These are phyloP conservation scores for Tothia fuscella DNA, from an alignment of 2,329 filamentous ascomycete species.

Conservation along the genomic window DNA sequence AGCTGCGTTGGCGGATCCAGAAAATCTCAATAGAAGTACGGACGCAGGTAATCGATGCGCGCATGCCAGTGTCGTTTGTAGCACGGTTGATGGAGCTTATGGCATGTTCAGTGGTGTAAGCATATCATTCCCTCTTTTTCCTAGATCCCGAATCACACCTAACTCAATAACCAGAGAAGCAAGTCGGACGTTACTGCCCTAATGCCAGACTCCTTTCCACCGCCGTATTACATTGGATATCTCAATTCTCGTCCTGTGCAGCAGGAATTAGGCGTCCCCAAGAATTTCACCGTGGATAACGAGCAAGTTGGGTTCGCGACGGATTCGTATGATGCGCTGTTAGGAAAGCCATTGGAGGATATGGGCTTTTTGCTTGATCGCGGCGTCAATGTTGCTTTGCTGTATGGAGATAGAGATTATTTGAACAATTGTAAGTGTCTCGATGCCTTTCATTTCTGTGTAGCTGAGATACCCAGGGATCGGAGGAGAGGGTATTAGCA, in stretches of 20 bases:
- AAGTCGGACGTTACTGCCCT: slow-evolving; percentile 47
- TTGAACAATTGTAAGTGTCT: slow-evolving; percentile 29
- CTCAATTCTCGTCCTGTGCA: slow-evolving; percentile 47
- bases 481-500: slow-evolving; percentile 40
- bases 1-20: not conserved
- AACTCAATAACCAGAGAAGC: not conserved
- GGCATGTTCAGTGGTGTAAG: not conserved
- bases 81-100: not conserved
- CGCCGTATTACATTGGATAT: slow-evolving; percentile 41
- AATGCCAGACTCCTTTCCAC: slow-evolving; percentile 12
- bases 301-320: not conserved
- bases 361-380: slow-evolving; percentile 42
- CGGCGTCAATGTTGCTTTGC: slow-evolving; percentile 42
- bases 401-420: slow-evolving; percentile 46
- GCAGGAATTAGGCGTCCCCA: slow-evolving; percentile 43
- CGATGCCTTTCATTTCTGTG: not conserved
- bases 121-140: not conserved
- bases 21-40: not conserved
- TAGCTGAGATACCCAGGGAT: slow-evolving; percentile 29
- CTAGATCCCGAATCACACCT: too few relatives aligned
- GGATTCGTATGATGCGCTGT: slow-evolving; percentile 29
- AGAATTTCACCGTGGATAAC: slow-evolving; percentile 40
- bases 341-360: slow-evolving; percentile 36
- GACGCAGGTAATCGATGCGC: not conserved
- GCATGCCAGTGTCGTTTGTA: not conserved